Evolutionary conservation across 768 basidiomycete species (phyloP), one percentile per base, ranked within the genome.

Genomic region (Mycena vitilis): DNA sequence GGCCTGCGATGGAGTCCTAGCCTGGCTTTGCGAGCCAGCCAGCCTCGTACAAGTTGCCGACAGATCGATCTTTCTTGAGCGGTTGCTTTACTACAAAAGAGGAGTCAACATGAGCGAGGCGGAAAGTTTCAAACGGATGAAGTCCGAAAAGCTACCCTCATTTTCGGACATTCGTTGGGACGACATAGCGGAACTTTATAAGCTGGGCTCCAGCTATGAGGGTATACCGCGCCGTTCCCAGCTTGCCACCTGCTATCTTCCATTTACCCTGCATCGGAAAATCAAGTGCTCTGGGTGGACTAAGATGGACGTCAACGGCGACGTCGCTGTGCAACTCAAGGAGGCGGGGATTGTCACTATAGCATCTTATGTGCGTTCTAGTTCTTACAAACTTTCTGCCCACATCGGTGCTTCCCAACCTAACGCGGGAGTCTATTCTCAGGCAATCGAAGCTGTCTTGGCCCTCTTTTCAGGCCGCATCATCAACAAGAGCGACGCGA

Each of bases 231-330:
- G 10, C 13, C 7, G 11, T 12, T 13, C 13, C 23, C 12, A 53
- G 10, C 23, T 15, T 25, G 11, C 52, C 13, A 6, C 6, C 5
- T 59, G 57, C 44, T 8, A 13, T 5, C 57, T 59, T 7, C 57
- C 57, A 3, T 47, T 59, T 25, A n/a, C 42, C 20, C 13, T 59
- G 2, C 57, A 59, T 16, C 44, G 57, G 0, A 34, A 30, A 11
- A 13, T 59, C 42, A 59, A 47, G 20, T 47, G 15, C 16, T 10
- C 25, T 1, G 57, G 57, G 8, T 59, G 57, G 57, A 36, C 47
- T 1, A 59, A 59, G 20, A 45, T 59, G 57, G 57, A 59, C 16
- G 57, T 59, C 8, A 59, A 59, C n/a, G 57, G 40, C 4, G 57
- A 59, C 16, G 42, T 47, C 4, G 25, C 42, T 8, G 16, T 44